phyloP scores from a whole-genome alignment of 495 filamentous ascomycete genomes.

The Aspergillus nidulans region DNA sequence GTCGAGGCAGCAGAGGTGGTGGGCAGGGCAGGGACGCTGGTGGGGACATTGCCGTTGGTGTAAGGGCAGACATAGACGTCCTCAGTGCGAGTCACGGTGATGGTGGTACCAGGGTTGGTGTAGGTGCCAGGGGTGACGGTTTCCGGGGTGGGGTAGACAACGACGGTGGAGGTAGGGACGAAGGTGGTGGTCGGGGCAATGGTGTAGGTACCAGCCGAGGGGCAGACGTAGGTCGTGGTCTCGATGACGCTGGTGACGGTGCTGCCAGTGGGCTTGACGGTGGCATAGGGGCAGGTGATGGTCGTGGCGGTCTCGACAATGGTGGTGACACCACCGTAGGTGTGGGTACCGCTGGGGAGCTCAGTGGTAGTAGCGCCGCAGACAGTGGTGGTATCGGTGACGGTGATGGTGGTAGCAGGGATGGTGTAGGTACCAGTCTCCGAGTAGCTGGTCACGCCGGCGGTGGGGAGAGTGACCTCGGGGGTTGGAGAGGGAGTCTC shows the following conservation, averaged over 20 bases:
- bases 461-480: constrained; percentile 51
- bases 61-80: constrained; percentile 71
- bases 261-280: constrained; percentile 54
- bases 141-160: constrained; percentile 63
- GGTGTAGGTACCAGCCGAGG: constrained; percentile 74
- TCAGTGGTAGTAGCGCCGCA: constrained; percentile 59
- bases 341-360: constrained; percentile 63
- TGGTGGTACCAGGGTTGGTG: constrained; percentile 60
- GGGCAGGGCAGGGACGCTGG: constrained; percentile 19
- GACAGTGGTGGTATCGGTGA: constrained; percentile 68
- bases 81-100: constrained; percentile 65
- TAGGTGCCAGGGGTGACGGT: constrained; percentile 69
- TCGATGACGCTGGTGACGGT: constrained; percentile 66
- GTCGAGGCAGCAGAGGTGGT: constrained; percentile 21
- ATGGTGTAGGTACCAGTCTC: constrained; percentile 76
- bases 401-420: constrained; percentile 67
- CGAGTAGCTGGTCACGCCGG: constrained; percentile 60
- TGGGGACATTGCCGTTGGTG: constrained; percentile 33
- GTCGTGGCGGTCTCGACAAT: constrained; percentile 66
- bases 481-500: constrained; percentile 29
- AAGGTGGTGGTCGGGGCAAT: constrained; percentile 66
- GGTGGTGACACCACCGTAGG: constrained; percentile 73
- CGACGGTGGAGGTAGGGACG: constrained; percentile 48
- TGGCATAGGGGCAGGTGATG: constrained; percentile 69
- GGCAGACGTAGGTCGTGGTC: constrained; percentile 74